Percentiles rank a stretch among this genome's conserved stretches.
These are phyloP conservation scores for Gastrolobium bilobum DNA, from an alignment of 306 rosid species.

Conservation along the genomic window DNA sequence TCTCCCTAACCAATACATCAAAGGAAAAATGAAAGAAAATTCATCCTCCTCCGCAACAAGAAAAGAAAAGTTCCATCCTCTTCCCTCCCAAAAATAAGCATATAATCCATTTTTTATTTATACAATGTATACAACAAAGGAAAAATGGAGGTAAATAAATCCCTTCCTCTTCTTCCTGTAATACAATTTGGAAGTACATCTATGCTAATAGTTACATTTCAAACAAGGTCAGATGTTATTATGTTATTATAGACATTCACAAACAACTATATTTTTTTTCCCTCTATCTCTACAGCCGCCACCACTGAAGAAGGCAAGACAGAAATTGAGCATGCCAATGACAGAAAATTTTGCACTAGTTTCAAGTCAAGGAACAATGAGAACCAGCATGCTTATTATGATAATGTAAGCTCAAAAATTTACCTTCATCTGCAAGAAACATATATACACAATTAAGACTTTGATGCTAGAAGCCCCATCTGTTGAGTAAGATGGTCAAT, in stretches of 20 bases:
- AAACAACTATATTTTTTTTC: not conserved
- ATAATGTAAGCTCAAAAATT: slow-evolving; percentile 39
- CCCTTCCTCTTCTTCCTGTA: not conserved
- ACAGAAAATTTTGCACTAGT: slow-evolving; percentile 21
- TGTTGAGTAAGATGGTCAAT: slow-evolving; percentile 70
- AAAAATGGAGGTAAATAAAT: not conserved
- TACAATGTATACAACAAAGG: slow-evolving; percentile 16
- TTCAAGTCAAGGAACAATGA: slow-evolving; percentile 41
- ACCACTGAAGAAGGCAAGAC: slow-evolving; percentile 24
- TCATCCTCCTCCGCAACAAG: not conserved
- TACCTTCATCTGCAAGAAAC: slow-evolving; percentile 66
- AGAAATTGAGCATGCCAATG: slow-evolving; percentile 24
- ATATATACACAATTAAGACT: slow-evolving; percentile 54
- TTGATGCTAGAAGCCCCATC: slow-evolving; percentile 72
- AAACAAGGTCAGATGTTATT: slow-evolving; percentile 34
- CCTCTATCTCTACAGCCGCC: slow-evolving; percentile 8
- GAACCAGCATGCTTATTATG: slow-evolving; percentile 50
- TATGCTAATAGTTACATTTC: slow-evolving; percentile 32
- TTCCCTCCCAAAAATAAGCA: not conserved
- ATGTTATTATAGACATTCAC: slow-evolving; percentile 2
- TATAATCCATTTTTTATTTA: not conserved
- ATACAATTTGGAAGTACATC: not conserved
- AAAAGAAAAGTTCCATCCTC: not conserved
- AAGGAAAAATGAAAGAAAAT: slow-evolving; percentile 1
- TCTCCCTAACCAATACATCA: slow-evolving; percentile 17